Percentiles rank a stretch among this genome's conserved stretches.
These are phyloP conservation scores for Dalbergia cultrata DNA, from an alignment of 306 rosid genomes.

Conservation along the genomic window DNA sequence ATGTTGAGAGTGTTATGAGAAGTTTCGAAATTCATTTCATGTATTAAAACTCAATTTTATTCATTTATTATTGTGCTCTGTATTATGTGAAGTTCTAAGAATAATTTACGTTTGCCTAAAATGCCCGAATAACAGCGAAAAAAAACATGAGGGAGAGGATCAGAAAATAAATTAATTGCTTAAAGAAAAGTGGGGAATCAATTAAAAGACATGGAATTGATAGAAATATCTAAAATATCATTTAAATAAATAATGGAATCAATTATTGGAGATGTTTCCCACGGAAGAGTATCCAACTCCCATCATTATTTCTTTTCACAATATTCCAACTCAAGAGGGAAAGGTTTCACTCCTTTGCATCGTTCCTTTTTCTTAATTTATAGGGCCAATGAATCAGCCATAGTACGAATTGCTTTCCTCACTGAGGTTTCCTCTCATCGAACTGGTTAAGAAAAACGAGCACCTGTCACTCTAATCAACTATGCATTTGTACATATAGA, in stretches of 20 bases:
- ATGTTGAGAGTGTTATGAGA: neutral
- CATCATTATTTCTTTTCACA: neutral
- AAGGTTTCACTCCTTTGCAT: neutral
- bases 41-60: neutral
- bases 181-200: neutral
- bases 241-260: neutral
- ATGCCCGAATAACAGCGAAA: neutral
- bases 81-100: neutral
- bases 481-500: no score
- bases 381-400: neutral
- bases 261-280: neutral
- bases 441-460: no score
- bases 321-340: neutral
- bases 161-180: neutral
- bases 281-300: neutral
- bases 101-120: neutral
- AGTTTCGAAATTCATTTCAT: neutral
- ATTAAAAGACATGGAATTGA: constrained; percentile 1
- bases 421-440: no score
- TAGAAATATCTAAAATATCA: neutral
- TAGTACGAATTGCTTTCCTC: no score
- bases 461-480: no score
- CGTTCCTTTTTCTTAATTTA: neutral
- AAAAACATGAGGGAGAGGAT: neutral
- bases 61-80: neutral